Base-by-base conservation (phyloP, 2,329 filamentous ascomycete species). In the Penicillium sclerotigenum region DNA sequence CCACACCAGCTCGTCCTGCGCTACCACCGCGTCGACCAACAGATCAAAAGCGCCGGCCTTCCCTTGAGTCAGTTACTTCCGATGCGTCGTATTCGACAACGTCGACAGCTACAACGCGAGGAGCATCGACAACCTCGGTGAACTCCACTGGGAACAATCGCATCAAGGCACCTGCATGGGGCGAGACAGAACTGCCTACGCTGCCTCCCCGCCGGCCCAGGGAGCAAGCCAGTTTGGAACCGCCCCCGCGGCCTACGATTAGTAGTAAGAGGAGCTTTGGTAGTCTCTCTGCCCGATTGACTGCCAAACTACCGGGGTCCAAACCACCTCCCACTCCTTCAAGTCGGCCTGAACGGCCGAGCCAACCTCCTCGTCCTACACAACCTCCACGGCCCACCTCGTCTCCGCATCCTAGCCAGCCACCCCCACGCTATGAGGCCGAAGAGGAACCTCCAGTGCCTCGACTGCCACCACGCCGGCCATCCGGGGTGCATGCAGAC, bases 151-250 rank as follows among this genome's bases (percentile, higher is more conserved):
- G 64, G 36, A 62, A 70, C 24, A 69, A 72, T 55, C 71, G 75
- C 41, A 71, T 81, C 46, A 78, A 79, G 63, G 81, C 83, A 6
- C 84, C 84, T 10, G 79, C 79, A 45, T 87, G 80, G 71, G 81
- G 83, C 57, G 79, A 82, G 47, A 69, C 77, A 14, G 76, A 78
- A 36, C 70, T 86, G 10, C 84, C 84, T 49, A 74, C 79, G 29
- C 71, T 85, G 34, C 83, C 82, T 47, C 77, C 80, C 1, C 83
- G 80, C 63, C 70, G 73, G 43, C 41, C 56, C 51, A 69, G 68
- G 56, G 65, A 73, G 54, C 58, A 56, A 4, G 55, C 60, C n/a
- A 62, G 62, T 8, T 47, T 61, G 31, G 58, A 61, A 36, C 63
- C 63, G 8, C 49, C 63, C 16, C 52, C 64, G 22, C 64, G 67